Base-by-base conservation (phyloP, 192 early-diverging fungal species). In the Coemansia sp. region DNA sequence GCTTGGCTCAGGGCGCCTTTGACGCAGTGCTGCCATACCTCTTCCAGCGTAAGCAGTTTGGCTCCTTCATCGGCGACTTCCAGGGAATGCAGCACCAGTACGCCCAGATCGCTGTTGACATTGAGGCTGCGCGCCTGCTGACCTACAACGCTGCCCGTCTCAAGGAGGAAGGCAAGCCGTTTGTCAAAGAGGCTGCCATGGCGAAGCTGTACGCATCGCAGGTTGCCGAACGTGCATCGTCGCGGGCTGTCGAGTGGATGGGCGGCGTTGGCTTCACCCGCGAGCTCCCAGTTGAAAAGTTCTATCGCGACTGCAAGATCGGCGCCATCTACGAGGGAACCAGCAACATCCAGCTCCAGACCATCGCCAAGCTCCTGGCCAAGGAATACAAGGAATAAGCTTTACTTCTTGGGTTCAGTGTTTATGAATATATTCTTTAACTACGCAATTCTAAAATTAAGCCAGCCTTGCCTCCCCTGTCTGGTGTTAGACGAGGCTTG, bases 121-220 rank as follows among this genome's bases (percentile, higher is more conserved):
- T 99, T 72, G 97, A 99, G 73, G 97, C 97, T 56, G 95, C 97
- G 13, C 84, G 96, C 37, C 86, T 99, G 53, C 83, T 99, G 68
- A 96, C 94, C 1, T 99, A 97, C 84, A 99, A 99, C 70, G 96
- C 96, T 16, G 96, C 95, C 5, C 87, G 95, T 37, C 71, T 96
- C 51, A 95, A 96, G 89, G 92, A 99, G 79, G 84, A 95, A 67
- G 93, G 94, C 23, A 91, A 89, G 79, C 72, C 83, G 35, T 97
- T 99, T 68, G 85, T 95, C 45, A 96, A 93, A 88, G 89, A 99
- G 83, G 97, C 97, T 57, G 95, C 95, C 45, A 97, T 99, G 95
- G 95, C 95, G 65, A 99, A 99, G 84, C 84, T 97, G 26, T 97
- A 93, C 74, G 88, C 95, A 21, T 93, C 91, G 59, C 95, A 97